Evolutionary conservation across 1,139 yeast genomes (phyloP).

Genomic region (Diutina neorugosa): DNA sequence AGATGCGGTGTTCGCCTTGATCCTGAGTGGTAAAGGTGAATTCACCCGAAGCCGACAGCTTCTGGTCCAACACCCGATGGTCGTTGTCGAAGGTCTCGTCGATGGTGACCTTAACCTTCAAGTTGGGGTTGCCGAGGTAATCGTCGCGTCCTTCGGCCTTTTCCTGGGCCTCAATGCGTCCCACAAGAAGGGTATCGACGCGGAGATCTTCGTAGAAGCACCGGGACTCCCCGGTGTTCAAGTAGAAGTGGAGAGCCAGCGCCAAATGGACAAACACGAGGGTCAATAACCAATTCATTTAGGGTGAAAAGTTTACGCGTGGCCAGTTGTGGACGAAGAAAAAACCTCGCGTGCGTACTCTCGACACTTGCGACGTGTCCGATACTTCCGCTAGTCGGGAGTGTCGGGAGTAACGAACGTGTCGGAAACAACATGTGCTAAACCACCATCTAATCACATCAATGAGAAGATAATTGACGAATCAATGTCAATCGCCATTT

Average conservation of each 20-base stretch:
- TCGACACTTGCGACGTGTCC: too few relatives aligned
- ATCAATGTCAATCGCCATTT: too few relatives aligned
- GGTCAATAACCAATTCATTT: constrained; percentile 7
- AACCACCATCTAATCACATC: too few relatives aligned
- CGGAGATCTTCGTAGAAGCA: constrained; percentile 61
- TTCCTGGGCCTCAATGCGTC: constrained; percentile 46
- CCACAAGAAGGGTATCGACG: constrained; percentile 46
- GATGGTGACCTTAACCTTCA: constrained; percentile 37
- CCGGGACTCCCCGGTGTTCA: constrained; percentile 43
- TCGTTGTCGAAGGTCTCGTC: constrained; percentile 54
- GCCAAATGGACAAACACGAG: constrained; percentile 7
- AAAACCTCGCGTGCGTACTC: background rate
- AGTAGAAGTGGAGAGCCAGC: constrained; percentile 36
- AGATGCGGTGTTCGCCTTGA: constrained; percentile 62
- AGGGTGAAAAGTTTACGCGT: background rate
- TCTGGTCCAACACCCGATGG: constrained; percentile 59
- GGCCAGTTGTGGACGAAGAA: background rate
- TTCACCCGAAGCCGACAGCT: constrained; percentile 45
- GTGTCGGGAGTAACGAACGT: background rate
- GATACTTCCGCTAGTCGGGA: background rate
- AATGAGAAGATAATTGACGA: too few relatives aligned
- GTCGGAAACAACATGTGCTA: too few relatives aligned
- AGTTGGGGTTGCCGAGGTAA: constrained; percentile 25
- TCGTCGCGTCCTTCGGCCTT: constrained; percentile 29
- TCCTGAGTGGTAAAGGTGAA: constrained; percentile 61